Evolutionary conservation across 805 yeast genomes (phyloP), one percentile per base, ranked within the genome.

Genomic region (Kodamaea hsintzibuensis): DNA sequence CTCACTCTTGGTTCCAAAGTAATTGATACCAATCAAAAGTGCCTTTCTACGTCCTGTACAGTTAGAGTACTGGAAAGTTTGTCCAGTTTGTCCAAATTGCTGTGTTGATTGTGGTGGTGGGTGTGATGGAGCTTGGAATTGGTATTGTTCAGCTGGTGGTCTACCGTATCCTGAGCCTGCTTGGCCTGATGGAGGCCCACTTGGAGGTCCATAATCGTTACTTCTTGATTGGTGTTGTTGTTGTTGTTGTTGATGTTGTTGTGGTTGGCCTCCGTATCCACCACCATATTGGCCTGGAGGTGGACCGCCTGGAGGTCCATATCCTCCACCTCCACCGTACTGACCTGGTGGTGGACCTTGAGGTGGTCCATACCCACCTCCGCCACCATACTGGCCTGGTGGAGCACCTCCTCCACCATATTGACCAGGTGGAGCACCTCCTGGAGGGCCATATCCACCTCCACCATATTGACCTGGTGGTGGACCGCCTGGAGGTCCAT

Each of bases 1-100:
- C 50, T 64, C 70, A 59, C 66, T 70, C 27, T 56, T 57, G 40
- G 65, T 52, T 17, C 73, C 72, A 47, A 66, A 57, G 55, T 72
- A 72, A 60, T 72, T 72, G 60, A 70, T 64, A 1, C 77, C 77
- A 12, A 72, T 60, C 22, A 72, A 58, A n/a, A 72, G 55, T 12
- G 77, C 77, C 57, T 71, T 72, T 58, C 66, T 71, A 49, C 65
- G 59, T 3, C 77, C 77, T 2, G 60, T 52, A 65, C 77, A 72
- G 61, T 70, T 69, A 51, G 77, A 72, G 59, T 72, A 72, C 57
- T 67, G 73, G 61, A 64, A 74, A 3, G 76, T 69, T 64, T 70
- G 66, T 54, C 64, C 63, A 45, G 70, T 56, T 51, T 67, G 70
- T 12, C 73, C 73, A 50, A 74, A 74, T 33, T 61, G 60, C 57